Evolutionary conservation across 805 yeast genomes (phyloP).

Genomic region (Saccharomycopsis olivae): DNA sequence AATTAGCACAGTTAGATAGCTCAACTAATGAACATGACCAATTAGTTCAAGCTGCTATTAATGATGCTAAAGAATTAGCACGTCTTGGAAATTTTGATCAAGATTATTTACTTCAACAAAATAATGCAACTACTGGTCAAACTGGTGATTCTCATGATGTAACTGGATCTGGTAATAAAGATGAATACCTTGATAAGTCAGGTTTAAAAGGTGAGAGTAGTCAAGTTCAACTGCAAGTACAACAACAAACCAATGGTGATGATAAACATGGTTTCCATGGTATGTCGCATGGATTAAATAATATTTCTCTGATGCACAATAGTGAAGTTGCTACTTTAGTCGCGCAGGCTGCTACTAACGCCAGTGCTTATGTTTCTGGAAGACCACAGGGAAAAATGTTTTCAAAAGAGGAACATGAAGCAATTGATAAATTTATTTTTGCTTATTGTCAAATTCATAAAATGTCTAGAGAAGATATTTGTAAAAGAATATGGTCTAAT

Average conservation of each 20-base stretch:
- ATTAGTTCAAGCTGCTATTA: conserved; percentile 58
- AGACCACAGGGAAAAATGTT: conserved; percentile 28
- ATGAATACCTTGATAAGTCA: neutral
- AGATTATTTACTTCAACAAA: conserved; percentile 7
- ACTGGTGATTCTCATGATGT: neutral
- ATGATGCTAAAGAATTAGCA: conserved; percentile 50
- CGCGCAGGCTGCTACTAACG: conserved; percentile 16
- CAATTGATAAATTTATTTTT: conserved; percentile 61
- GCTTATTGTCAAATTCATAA: conserved; percentile 58
- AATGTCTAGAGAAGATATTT: conserved; percentile 55
- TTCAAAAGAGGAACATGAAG: conserved; percentile 52
- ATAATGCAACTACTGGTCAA: neutral
- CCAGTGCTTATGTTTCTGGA: conserved; percentile 5
- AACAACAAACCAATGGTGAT: neutral
- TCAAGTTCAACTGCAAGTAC: conserved; percentile 1
- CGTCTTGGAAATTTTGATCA: conserved; percentile 27
- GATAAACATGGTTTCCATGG: neutral
- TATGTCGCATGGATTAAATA: neutral
- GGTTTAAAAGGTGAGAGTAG: neutral
- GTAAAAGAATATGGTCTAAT: conserved; percentile 80
- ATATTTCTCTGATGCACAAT: conserved; percentile 1
- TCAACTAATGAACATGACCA: conserved; percentile 44
- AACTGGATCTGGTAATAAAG: neutral
- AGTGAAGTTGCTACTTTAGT: conserved; percentile 11
- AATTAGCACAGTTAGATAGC: conserved; percentile 39